phyloP scores from a whole-genome alignment of 1,284 basidiomycete species.

The Sporisorium sorghi region DNA sequence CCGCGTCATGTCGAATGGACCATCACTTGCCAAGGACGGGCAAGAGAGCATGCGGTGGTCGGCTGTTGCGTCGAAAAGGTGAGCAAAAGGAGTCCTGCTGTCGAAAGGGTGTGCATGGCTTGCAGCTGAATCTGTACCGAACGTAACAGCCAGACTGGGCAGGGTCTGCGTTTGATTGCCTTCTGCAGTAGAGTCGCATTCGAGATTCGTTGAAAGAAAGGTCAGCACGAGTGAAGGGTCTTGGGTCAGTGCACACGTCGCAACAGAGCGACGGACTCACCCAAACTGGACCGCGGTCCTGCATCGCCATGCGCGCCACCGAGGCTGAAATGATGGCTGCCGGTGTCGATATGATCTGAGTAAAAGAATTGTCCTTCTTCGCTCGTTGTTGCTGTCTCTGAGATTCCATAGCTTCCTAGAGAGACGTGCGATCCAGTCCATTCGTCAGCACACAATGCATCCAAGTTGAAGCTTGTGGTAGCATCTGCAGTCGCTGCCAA shows the following conservation, averaged over 20 bases:
- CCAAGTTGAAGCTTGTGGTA: neutral
- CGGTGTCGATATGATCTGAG: neutral
- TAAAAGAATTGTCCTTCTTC: neutral
- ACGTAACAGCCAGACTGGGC: neutral
- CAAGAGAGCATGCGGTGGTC: neutral
- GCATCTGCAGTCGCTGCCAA: neutral
- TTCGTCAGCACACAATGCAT: neutral
- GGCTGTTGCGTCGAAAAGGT: neutral
- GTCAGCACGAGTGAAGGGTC: neutral
- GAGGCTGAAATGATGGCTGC: neutral
- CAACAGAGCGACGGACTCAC: neutral
- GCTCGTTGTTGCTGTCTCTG: neutral
- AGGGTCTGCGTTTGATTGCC: slow-evolving; percentile 1
- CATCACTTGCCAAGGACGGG: neutral
- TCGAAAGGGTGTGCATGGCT: neutral
- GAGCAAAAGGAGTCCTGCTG: neutral
- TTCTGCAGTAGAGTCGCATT: neutral
- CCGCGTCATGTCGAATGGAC: neutral
- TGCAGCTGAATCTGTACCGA: neutral
- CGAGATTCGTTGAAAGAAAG: neutral
- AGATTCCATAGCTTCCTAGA: neutral
- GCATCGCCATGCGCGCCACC: neutral
- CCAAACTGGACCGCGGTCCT: neutral
- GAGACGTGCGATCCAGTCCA: slow-evolving; percentile 4
- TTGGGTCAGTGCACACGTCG: neutral